phyloP scores from a whole-genome alignment of 176 grass and related monocot species.

The Carex myosuroides region DNA sequence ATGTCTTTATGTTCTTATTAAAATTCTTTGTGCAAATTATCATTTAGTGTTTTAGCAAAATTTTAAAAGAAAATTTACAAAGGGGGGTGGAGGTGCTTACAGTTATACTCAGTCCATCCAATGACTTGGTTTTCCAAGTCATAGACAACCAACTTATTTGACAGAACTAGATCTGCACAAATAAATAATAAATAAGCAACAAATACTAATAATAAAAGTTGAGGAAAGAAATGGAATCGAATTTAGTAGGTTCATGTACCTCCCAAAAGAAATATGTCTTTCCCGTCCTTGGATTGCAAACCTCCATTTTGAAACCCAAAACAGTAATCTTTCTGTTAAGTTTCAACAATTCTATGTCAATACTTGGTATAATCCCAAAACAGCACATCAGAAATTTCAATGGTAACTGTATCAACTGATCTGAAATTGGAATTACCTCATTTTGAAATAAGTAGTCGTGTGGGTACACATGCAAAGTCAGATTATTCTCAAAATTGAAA shows the following conservation, averaged over 20 bases:
- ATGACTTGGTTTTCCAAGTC: conserved; percentile 93
- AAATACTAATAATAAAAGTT: conserved; percentile 1
- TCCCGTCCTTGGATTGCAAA: conserved; percentile 83
- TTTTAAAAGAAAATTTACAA: not conserved
- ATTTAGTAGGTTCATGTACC: conserved; percentile 35
- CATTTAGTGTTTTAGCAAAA: not conserved
- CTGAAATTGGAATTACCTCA: conserved; percentile 37
- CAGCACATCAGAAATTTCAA: not conserved
- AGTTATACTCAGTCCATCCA: conserved; percentile 91
- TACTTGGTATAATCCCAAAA: not conserved
- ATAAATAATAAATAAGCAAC: conserved; percentile 10
- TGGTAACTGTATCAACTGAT: not conserved
- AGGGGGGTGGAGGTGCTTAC: conserved; percentile 35
- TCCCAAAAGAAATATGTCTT: conserved; percentile 89
- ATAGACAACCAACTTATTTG: conserved; percentile 86
- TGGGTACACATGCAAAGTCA: conserved; percentile 69
- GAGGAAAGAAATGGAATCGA: conserved; percentile 1
- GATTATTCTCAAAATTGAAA: conserved; percentile 66
- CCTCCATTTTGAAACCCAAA: conserved; percentile 81
- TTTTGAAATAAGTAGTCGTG: conserved; percentile 92
- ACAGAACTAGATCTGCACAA: conserved; percentile 73
- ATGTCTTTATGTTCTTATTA: not conserved
- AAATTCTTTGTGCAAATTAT: not conserved
- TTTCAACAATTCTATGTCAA: conserved; percentile 32
- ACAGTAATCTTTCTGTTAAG: conserved; percentile 35